Evolutionary conservation across 495 filamentous ascomycete genomes (phyloP), one percentile per base, ranked within the genome.

Genomic region (Neurospora tetrasperma): DNA sequence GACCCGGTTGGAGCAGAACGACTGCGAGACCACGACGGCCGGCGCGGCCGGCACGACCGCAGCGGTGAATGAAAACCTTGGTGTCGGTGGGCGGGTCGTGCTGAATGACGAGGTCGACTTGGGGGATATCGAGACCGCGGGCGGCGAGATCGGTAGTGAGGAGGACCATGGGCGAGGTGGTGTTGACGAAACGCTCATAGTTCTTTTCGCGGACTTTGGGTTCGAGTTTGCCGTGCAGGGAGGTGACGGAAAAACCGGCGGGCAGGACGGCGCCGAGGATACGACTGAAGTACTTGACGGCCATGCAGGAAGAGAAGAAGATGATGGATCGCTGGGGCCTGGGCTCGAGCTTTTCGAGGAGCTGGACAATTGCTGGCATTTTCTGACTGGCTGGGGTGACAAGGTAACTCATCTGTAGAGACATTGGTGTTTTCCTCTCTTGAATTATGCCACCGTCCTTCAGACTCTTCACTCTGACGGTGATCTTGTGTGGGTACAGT

Each of bases 211-310:
- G 78, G 9, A 99, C 76, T 85, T 90, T 75, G 82, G 85, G 80
- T 93, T 96, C 83, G 93, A 97, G 82, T 80, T 98, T 97, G 43
- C 96, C 96, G 76, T 99, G 96, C 1, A 99, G 86, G 7, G 94
- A 90, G 27, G 96, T 85, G 7, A 96, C 82, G 18, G 85, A 84
- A 76, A 93, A 92, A 20, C 87, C 86, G 9, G 88, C 78, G 0
- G 84, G 86, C 16, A 96, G 84, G 23, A 94, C 78, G 2, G 83
- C 75, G 0, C 92, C 91, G 39, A 98, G 85, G 18, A 97, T 86
- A 72, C 90, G 85, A 38, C 92, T 86, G 76, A 95, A 94, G 80
- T 97, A 98, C 80, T 98, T 96, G 31, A 98, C 96, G n/a, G 91
- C 92, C 35, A 93, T 93, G 77, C 96, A 97, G 44, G 94, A 98